A percentile compares a stretch with the other conserved stretches of the same genome.
phyloP scores from a whole-genome alignment of 352 stramenopile genomes.

The Pythium aquatile region DNA sequence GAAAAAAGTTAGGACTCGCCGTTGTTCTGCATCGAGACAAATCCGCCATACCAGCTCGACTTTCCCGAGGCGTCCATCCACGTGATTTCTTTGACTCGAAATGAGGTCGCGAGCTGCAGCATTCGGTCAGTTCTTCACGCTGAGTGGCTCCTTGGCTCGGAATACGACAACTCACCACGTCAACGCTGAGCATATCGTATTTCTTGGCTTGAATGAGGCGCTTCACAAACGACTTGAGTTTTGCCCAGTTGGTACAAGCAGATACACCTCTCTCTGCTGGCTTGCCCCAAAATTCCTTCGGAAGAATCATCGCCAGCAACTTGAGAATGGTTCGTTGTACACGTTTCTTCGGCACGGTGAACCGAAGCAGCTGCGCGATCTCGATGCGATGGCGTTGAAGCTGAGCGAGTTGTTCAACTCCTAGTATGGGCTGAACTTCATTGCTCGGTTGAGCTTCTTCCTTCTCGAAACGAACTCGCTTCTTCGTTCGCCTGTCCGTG shows the following conservation, averaged over 20 bases:
- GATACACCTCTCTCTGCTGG: neutral
- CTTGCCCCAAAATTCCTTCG: conserved; percentile 55
- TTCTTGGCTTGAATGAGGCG: conserved; percentile 53
- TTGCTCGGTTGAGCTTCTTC: neutral
- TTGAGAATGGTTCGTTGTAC: conserved; percentile 55
- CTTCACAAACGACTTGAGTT: conserved; percentile 43
- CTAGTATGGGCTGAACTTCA: neutral
- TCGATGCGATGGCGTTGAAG: conserved; percentile 53
- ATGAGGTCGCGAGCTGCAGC: conserved; percentile 5
- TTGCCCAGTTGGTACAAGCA: conserved; percentile 54
- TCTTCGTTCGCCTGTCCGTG: neutral
- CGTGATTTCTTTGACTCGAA: conserved; percentile 19
- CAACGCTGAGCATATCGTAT: conserved; percentile 54
- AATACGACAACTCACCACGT: conserved; percentile 37
- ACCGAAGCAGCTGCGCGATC: conserved; percentile 43
- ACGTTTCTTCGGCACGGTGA: conserved; percentile 41
- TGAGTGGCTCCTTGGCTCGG: neutral
- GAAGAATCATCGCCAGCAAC: conserved; percentile 47
- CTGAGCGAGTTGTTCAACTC: conserved; percentile 23
- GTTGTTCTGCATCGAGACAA: too few relatives aligned
- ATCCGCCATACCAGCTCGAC: conserved; percentile 20
- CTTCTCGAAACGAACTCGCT: conserved; percentile 19
- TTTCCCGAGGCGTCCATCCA: conserved; percentile 25
- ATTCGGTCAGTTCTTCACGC: neutral
- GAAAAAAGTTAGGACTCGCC: neutral